These are phyloP conservation scores for Vitis hybrid DNA, from an alignment of 177 flowering plant genomes.

Conservation along the genomic window DNA sequence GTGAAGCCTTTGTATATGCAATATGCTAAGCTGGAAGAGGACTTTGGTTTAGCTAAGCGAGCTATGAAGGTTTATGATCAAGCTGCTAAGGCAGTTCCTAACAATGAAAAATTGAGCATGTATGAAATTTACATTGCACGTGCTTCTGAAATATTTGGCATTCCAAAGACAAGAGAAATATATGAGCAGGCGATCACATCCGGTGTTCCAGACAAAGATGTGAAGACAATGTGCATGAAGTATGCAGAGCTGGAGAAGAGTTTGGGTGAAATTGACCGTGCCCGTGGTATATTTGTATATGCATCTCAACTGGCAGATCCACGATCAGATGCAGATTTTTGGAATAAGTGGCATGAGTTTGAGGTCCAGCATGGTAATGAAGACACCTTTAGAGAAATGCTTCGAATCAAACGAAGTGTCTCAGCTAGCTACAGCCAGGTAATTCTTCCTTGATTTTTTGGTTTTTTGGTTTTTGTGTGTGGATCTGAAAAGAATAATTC, in stretches of 20 bases:
- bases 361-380: slow-evolving; percentile 97
- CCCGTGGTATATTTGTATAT: slow-evolving; percentile 67
- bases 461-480: not conserved
- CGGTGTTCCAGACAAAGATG: slow-evolving; percentile 90
- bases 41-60: slow-evolving; percentile 84
- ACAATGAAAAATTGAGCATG: slow-evolving; percentile 80
- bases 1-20: slow-evolving; percentile 82
- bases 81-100: slow-evolving; percentile 91
- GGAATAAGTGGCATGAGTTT: slow-evolving; percentile 88
- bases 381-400: slow-evolving; percentile 95
- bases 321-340: slow-evolving; percentile 72
- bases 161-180: slow-evolving; percentile 85
- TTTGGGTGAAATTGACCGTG: slow-evolving; percentile 90
- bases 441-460: not conserved
- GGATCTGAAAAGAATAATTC: too few species aligned
- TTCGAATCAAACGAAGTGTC: slow-evolving; percentile 84
- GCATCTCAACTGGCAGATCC: slow-evolving; percentile 89
- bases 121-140: slow-evolving; percentile 92
- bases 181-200: slow-evolving; percentile 94
- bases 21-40: slow-evolving; percentile 93
- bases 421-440: slow-evolving; percentile 94
- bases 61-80: slow-evolving; percentile 92
- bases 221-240: slow-evolving; percentile 83
- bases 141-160: slow-evolving; percentile 94
- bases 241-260: slow-evolving; percentile 95